Conservation (phyloP, 2,329 filamentous ascomycete genomes). For the Epicoccum sorghinum region DNA sequence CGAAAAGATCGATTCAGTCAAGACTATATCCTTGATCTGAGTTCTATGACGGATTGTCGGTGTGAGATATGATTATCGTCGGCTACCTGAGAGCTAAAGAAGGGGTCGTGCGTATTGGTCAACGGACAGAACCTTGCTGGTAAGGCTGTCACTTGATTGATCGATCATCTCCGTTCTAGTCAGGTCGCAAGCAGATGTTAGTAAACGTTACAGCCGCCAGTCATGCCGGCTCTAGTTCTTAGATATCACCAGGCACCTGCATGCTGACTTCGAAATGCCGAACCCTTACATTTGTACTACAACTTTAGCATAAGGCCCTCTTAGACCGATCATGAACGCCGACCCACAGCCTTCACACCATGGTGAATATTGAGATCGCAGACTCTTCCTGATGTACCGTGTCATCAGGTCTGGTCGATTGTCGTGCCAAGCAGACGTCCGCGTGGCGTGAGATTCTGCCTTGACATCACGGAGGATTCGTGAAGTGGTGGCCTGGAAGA, state of each 20-base stretch:
- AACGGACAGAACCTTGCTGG: too few relatives aligned
- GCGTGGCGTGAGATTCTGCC: background rate
- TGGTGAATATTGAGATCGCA: background rate
- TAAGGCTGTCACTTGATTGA: background rate
- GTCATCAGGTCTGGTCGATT: background rate
- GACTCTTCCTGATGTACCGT: background rate
- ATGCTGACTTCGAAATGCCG: background rate
- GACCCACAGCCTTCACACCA: background rate
- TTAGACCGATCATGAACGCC: too few relatives aligned
- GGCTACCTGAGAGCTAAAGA: too few relatives aligned
- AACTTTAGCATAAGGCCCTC: background rate
- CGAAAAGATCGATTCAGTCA: too few relatives aligned
- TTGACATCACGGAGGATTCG: background rate
- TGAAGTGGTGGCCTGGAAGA: background rate
- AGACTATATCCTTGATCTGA: too few relatives aligned
- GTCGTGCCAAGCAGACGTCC: background rate
- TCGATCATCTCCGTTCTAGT: background rate
- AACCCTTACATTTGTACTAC: background rate
- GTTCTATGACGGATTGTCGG: too few relatives aligned
- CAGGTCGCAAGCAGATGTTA: background rate
- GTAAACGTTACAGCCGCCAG: background rate
- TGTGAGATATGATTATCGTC: too few relatives aligned
- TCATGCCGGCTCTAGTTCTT: background rate
- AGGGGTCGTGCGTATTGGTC: too few relatives aligned
- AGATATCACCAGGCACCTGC: background rate